Base-by-base conservation (phyloP, 2,329 filamentous ascomycete species). In the Fusarium floridanum region DNA sequence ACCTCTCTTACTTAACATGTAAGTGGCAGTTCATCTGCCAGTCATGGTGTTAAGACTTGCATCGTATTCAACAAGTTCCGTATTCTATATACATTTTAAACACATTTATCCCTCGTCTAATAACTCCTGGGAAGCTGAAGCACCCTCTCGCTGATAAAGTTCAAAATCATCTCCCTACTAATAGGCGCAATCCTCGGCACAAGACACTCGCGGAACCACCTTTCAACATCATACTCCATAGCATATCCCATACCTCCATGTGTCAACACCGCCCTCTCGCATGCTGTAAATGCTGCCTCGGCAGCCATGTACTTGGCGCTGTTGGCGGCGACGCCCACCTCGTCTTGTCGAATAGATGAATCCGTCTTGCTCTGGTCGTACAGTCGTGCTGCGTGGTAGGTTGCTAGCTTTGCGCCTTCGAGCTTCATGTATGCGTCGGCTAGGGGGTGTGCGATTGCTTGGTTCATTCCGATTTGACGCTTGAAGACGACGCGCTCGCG, bases 151-250 rank as follows among this genome's bases (percentile, higher is more conserved):
- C 88, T 87, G 14, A 94, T 88, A 80, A 91, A 94, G 74, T 94
- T 94, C 85, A 93, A 84, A 62, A 94, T 93, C 93, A 94, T 94
- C 83, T 94, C 93, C 72, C 91, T 81, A 66, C 89, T 91, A 0
- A 93, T 87, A 0, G 91, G 91, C 11, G 91, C 90, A 62, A 93
- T 90, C 11, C 91, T 82, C 4, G 91, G 91, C 43, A 93, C 88
- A 67, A 92, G 85, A 63, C 89, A 89, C 79, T 92, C 91, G n/a
- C 91, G 83, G 67, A 92, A 84, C 82, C 89, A 92, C 53, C 91
- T 84, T 80, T 93, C 91, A 12, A 92, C 90, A 79, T 92, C 89
- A 77, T 91, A 92, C 77, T 91, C 89, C 43, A 86, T 84, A 1
- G 91, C 90, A 77, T 92, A 92, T 1, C 90, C 90, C 89, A 92